Evolutionary conservation across 108 stramenopile genomes (phyloP), one percentile per base, ranked within the genome.

Genomic region (Nitzschia inconspicua): DNA sequence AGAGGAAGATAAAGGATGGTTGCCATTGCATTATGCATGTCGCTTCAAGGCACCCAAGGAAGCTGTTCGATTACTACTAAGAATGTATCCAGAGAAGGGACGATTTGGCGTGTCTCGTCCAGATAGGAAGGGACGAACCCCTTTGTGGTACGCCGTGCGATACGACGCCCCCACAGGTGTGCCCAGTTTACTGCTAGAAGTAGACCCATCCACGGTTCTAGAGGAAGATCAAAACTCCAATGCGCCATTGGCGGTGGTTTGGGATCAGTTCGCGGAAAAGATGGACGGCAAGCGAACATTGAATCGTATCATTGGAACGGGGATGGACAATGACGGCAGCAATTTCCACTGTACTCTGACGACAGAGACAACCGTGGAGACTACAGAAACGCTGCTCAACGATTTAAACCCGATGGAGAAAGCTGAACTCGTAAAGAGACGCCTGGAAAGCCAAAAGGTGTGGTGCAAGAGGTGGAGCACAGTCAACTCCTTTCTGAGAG

Each of bases 121-220:
- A 22, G 84, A 80, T 65, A 50, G 65, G 22, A 47, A 63, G 52
- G 85, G 89, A 10, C 73, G 89, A 0, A 70, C 70, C 14, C 72
- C 88, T 0, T 60, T 90, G 41, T 86, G 75, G 49, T 86, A 88
- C 61, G 90, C 90, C 1, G 78, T 88, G 22, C 72, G 86, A 41
- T 91, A 91, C 57, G 83, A 91, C 57, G 86, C 90, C 37, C 90
- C 90, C 1, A 42, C 72, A 19, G 90, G 90, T 19, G 90, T 91
- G 28, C 85, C 83, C 24, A 79, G 80, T 14, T 27, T 86, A 28
- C 58, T 91, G 42, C 49, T 91, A 47, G 61, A 86, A 32, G 57
- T 69, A 19, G 82, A 87, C 60, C 75, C 86, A 5, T 61, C 68
- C 16, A 85, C 72, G 23, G 83, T 88, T n/a, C 44, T 91, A 63